Percentiles rank a stretch among this genome's conserved stretches.
These are phyloP conservation scores for Sporothrix variecibatus DNA, from an alignment of 2,329 filamentous ascomycete species.

Conservation along the genomic window DNA sequence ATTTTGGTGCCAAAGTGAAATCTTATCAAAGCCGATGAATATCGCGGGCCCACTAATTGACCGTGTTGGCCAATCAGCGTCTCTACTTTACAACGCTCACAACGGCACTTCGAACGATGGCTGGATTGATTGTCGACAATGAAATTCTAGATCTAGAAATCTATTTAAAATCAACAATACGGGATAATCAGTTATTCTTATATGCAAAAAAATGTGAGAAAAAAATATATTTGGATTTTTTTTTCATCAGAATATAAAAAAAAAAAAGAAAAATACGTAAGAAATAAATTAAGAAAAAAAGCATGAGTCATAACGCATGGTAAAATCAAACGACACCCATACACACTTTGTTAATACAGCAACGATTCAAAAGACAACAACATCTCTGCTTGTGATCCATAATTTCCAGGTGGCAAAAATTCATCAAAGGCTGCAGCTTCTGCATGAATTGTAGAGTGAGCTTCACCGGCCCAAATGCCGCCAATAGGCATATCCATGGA, in stretches of 20 bases:
- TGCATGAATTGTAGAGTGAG: not conserved
- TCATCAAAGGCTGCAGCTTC: not conserved
- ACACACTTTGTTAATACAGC: not conserved
- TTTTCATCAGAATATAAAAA: too few relatives aligned
- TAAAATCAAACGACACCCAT: not conserved
- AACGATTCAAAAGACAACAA: conserved; percentile 21
- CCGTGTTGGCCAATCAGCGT: not conserved
- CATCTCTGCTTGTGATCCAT: conserved; percentile 18
- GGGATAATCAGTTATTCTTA: too few relatives aligned
- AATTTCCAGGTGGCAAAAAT: conserved; percentile 9
- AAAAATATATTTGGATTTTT: too few relatives aligned
- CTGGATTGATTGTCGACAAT: not conserved
- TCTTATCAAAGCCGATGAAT: not conserved
- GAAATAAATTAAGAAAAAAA: not conserved
- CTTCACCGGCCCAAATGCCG: conserved; percentile 16
- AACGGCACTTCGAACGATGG: not conserved
- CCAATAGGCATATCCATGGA: conserved; percentile 13
- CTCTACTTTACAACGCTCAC: not conserved
- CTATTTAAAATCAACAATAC: not conserved
- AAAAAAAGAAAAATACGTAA: not conserved
- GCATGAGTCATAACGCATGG: not conserved
- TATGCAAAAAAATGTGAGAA: too few relatives aligned
- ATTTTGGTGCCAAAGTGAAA: not conserved
- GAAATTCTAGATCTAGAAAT: not conserved
- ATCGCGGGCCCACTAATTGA: not conserved